Evolutionary conservation across 2,329 filamentous ascomycete species (phyloP).

Genomic region (Pseudogymnoascus sp.): DNA sequence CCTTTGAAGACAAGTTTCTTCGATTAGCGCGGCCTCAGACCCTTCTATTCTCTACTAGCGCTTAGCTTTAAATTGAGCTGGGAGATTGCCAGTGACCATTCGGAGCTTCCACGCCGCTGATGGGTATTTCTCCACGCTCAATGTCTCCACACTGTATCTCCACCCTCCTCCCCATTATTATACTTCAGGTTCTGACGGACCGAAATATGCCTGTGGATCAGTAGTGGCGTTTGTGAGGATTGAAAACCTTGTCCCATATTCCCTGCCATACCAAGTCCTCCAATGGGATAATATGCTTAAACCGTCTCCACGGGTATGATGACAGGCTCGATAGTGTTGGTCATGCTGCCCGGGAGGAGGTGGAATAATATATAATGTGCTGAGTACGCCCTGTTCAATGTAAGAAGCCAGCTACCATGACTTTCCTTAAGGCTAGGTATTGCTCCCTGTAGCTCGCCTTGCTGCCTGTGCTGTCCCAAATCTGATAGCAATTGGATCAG

Average conservation of each 20-base stretch:
- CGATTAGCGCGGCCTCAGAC: not conserved
- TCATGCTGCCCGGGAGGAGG: not conserved
- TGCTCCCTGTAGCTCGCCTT: not conserved
- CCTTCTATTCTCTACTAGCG: not conserved
- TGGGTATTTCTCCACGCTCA: not conserved
- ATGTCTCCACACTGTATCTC: not conserved
- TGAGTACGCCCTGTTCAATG: not conserved
- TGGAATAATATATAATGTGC: not conserved
- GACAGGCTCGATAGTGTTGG: not conserved
- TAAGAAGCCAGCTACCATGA: not conserved
- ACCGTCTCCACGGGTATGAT: not conserved
- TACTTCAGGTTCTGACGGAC: slow-evolving; percentile 1
- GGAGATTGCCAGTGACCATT: not conserved
- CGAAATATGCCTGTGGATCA: slow-evolving; percentile 14
- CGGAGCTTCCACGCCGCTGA: not conserved
- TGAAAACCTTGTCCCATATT: slow-evolving; percentile 9
- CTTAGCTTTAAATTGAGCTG: not conserved
- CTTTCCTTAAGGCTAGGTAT: not conserved
- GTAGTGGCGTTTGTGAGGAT: slow-evolving; percentile 14
- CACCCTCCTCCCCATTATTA: not conserved
- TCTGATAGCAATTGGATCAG: not conserved
- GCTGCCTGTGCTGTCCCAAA: not conserved
- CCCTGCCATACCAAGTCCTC: not conserved
- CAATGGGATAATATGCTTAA: not conserved
- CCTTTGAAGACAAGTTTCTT: not conserved